Conservation (phyloP, 306 rosid genomes). For the Ziziphus jujuba region DNA sequence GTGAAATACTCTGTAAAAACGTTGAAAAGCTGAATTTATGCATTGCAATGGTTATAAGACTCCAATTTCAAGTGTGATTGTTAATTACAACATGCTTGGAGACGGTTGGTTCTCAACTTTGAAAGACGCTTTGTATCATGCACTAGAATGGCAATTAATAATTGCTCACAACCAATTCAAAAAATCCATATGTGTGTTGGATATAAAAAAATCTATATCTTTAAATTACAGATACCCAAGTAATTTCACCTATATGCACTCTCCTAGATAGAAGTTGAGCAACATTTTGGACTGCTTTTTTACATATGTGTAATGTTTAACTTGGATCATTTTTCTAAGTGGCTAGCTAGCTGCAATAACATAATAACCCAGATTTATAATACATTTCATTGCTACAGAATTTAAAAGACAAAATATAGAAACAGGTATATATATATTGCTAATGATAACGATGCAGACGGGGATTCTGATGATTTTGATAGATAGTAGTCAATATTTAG, state of each 20-base stretch:
- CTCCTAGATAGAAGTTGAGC: neutral
- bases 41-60: neutral
- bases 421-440: too few species aligned
- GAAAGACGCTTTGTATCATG: conserved; percentile 28
- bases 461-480: too few species aligned
- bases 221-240: neutral
- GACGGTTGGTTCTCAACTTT: conserved; percentile 24
- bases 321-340: neutral
- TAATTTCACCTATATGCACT: neutral
- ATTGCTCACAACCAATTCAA: conserved; percentile 10
- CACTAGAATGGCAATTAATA: conserved; percentile 8
- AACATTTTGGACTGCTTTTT: neutral
- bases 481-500: too few species aligned
- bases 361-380: too few species aligned
- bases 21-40: neutral
- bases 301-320: too few species aligned
- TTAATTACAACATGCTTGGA: conserved; percentile 1
- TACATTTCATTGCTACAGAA: too few species aligned
- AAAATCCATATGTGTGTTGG: neutral
- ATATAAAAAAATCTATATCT: neutral
- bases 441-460: too few species aligned
- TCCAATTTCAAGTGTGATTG: conserved; percentile 19
- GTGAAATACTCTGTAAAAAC: neutral
- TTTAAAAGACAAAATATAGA: too few species aligned
- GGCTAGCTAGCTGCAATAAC: too few species aligned